phyloP scores from a whole-genome alignment of 2,329 filamentous ascomycete species.

The Hypoxylon sp. region DNA sequence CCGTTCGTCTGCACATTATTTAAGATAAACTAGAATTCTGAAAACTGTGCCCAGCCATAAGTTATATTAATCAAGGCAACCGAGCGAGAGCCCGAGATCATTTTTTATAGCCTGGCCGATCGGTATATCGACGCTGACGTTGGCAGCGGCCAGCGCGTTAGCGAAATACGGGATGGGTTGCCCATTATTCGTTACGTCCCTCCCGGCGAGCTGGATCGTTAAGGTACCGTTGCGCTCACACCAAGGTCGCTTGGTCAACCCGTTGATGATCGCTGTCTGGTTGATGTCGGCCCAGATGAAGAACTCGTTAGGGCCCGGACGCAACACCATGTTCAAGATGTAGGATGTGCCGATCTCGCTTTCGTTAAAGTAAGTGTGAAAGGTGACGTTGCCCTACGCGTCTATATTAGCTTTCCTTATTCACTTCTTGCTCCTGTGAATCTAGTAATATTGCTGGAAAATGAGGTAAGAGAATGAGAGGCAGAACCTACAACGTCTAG shows the following conservation, averaged over 20 bases:
- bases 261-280: constrained; percentile 63
- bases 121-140: constrained; percentile 68
- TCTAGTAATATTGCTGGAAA: too few relatives aligned
- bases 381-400: constrained; percentile 72
- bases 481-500: constrained; percentile 70
- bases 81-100: constrained; percentile 29
- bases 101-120: constrained; percentile 62
- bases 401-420: neutral
- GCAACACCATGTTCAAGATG: constrained; percentile 71
- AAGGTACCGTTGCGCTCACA: constrained; percentile 68
- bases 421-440: neutral
- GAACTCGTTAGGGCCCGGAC: constrained; percentile 71
- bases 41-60: neutral
- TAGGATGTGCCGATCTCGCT: constrained; percentile 68
- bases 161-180: constrained; percentile 70
- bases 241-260: constrained; percentile 60
- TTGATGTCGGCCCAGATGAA: constrained; percentile 68
- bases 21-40: neutral
- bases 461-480: neutral
- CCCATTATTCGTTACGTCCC: constrained; percentile 66
- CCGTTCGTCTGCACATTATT: neutral
- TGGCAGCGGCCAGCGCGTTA: constrained; percentile 66
- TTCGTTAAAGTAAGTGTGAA: constrained; percentile 70
- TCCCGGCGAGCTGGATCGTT: constrained; percentile 69
- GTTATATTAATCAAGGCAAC: constrained; percentile 19